Conservation (phyloP, 2,329 filamentous ascomycete genomes). For the Geosmithia flava region DNA sequence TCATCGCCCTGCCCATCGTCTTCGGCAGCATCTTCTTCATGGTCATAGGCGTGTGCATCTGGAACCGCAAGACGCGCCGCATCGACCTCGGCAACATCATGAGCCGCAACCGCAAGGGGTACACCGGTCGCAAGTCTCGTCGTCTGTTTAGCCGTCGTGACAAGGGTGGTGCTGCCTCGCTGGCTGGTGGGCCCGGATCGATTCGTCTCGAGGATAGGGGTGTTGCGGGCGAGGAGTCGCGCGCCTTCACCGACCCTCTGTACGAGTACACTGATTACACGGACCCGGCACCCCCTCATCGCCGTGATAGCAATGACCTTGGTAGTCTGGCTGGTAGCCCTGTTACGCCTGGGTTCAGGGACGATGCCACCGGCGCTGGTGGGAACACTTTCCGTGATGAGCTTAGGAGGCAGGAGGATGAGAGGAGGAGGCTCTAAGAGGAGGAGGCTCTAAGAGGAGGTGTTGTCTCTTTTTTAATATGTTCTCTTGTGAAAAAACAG, state of each 20-base stretch:
- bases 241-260: not conserved
- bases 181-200: conserved; percentile 17
- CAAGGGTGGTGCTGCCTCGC: not conserved
- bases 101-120: conserved; percentile 24
- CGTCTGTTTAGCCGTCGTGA: conserved; percentile 19
- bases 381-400: conserved; percentile 37
- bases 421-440: conserved; percentile 16
- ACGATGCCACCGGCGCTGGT: conserved; percentile 13
- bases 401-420: conserved; percentile 30
- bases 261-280: conserved; percentile 12
- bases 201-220: conserved; percentile 30
- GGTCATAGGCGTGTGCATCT: conserved; percentile 43
- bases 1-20: conserved; percentile 39
- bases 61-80: conserved; percentile 36
- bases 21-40: conserved; percentile 33
- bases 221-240: not conserved
- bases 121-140: conserved; percentile 25
- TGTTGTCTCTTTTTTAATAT: too few species aligned
- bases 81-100: conserved; percentile 41
- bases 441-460: not conserved
- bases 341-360: conserved; percentile 26
- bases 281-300: conserved; percentile 15
- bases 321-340: conserved; percentile 36
- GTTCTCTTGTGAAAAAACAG: too few species aligned
- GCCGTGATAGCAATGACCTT: conserved; percentile 30